These are phyloP conservation scores for Luvunga scandens DNA, from an alignment of 345 rosid genomes.

Conservation along the genomic window DNA sequence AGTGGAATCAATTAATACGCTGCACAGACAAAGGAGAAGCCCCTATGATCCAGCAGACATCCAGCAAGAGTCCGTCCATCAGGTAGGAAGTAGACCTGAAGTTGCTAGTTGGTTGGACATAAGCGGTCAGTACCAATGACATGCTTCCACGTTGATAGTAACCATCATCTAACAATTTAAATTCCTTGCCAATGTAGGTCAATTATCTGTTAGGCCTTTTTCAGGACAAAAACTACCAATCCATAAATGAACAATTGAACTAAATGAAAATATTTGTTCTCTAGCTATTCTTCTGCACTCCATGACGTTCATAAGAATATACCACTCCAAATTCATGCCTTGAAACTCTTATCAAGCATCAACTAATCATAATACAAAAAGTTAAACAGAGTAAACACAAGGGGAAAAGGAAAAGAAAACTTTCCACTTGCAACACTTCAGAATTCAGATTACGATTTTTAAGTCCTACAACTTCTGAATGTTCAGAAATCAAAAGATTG, in stretches of 20 bases:
- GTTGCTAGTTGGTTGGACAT: neutral
- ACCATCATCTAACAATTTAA: neutral
- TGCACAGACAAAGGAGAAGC: neutral
- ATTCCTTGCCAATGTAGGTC: constrained; percentile 4
- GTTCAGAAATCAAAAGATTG: neutral
- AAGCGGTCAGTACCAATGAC: neutral
- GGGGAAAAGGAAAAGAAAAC: neutral
- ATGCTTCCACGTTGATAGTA: no score
- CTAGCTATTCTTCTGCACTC: neutral
- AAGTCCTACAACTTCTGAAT: no score
- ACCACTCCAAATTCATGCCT: neutral
- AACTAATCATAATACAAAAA: neutral
- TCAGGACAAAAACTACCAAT: neutral
- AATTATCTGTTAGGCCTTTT: neutral
- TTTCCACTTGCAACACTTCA: neutral
- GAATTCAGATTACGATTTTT: neutral
- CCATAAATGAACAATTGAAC: neutral
- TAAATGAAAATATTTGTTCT: neutral
- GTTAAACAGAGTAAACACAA: neutral
- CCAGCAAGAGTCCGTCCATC: neutral
- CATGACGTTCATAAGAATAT: neutral
- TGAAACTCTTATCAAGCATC: neutral
- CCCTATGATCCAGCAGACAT: neutral
- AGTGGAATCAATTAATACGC: neutral
- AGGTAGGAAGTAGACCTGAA: constrained; percentile 2